Conservation (phyloP, 176 grass and related monocot genomes). For the Eleusine coracana region DNA sequence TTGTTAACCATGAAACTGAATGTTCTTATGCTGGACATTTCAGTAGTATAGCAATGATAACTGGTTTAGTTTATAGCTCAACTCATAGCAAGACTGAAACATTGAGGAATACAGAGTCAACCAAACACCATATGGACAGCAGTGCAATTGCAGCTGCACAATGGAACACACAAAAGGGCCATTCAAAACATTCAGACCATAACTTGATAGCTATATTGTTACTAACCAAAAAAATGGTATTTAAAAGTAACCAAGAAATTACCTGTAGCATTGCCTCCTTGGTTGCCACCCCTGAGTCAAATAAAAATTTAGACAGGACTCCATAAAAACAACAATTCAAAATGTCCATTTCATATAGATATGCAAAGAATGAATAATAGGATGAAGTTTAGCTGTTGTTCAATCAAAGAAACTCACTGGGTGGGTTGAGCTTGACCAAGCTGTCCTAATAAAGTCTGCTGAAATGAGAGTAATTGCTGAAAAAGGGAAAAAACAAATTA, state of each 20-base stretch:
- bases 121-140: background rate
- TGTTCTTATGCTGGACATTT: background rate
- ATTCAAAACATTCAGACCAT: constrained; percentile 29
- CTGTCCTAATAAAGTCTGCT: constrained; percentile 70
- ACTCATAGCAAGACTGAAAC: constrained; percentile 18
- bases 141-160: background rate
- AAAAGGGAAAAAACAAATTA: constrained; percentile 18
- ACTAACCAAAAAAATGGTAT: background rate
- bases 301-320: constrained; percentile 43
- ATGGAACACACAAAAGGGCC: constrained; percentile 6
- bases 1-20: background rate
- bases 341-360: constrained; percentile 27
- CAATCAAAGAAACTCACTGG: constrained; percentile 66
- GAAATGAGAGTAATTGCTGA: constrained; percentile 89
- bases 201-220: constrained; percentile 12
- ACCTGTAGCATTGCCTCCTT: constrained; percentile 67
- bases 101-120: constrained; percentile 17
- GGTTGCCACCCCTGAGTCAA: constrained; percentile 73
- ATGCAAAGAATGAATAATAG: background rate
- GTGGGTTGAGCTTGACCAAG: constrained; percentile 66
- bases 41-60: background rate
- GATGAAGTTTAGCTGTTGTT: constrained; percentile 1
- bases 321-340: constrained; percentile 17
- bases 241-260: constrained; percentile 19
- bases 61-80: background rate